phyloP scores from a whole-genome alignment of 2,329 filamentous ascomycete genomes.

The Ophiostoma novo-ulmi region DNA sequence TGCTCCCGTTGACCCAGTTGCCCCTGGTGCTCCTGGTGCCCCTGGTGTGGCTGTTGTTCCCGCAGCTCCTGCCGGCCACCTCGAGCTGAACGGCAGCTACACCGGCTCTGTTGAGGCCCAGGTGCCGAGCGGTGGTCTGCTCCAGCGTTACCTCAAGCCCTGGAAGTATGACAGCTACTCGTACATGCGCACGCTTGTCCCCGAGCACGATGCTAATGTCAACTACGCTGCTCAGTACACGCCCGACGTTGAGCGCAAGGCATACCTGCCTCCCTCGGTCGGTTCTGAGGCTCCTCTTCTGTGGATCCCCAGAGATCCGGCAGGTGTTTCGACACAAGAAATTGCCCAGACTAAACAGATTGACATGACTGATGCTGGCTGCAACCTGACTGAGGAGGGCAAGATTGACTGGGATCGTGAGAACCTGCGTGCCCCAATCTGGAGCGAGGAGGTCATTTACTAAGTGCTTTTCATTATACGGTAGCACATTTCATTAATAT shows the following conservation, averaged over 20 bases:
- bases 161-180: constrained; percentile 71
- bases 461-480: constrained; percentile 25
- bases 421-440: constrained; percentile 34
- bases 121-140: not conserved
- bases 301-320: constrained; percentile 77
- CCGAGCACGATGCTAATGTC: constrained; percentile 44
- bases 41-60: not conserved
- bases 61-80: not conserved
- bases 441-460: constrained; percentile 37
- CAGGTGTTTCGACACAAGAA: constrained; percentile 73
- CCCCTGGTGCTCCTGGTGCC: not conserved
- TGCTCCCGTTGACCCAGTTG: not conserved
- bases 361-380: constrained; percentile 75
- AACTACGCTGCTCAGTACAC: constrained; percentile 54
- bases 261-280: constrained; percentile 70
- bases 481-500: constrained; percentile 2
- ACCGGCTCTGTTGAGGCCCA: constrained; percentile 23
- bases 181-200: constrained; percentile 64
- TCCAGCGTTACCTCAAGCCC: constrained; percentile 61
- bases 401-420: constrained; percentile 37
- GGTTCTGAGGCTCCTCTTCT: constrained; percentile 59
- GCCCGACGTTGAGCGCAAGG: constrained; percentile 57
- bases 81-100: constrained; percentile 29
- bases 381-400: constrained; percentile 65
- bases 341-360: constrained; percentile 68